A percentile compares a stretch with the other conserved stretches of the same genome.
phyloP scores from a whole-genome alignment of 2,329 filamentous ascomycete species.

The Phaeosphaeria sp. region DNA sequence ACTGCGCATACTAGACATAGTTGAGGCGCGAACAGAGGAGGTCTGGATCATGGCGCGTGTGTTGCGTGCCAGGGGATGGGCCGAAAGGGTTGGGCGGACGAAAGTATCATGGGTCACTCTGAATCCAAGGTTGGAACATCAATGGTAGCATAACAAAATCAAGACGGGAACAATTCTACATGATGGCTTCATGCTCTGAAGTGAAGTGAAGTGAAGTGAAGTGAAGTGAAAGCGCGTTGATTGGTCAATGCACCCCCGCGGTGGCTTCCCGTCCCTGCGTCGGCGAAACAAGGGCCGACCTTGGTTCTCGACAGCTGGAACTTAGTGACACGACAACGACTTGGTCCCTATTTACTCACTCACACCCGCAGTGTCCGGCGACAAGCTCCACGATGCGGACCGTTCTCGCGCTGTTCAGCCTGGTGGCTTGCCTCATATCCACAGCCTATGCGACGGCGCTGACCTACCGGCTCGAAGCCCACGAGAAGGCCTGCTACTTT shows the following conservation, averaged over 20 bases:
- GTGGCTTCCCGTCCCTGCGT: conserved; percentile 20
- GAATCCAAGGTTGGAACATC: not conserved
- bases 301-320: conserved; percentile 40
- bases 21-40: conserved; percentile 12
- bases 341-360: conserved; percentile 14
- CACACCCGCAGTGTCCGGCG: conserved; percentile 10
- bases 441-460: conserved; percentile 85
- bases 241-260: conserved; percentile 25
- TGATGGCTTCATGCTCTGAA: not conserved
- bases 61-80: not conserved
- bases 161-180: not conserved
- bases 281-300: conserved; percentile 32
- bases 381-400: conserved; percentile 42
- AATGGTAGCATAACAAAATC: not conserved
- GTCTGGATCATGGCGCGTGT: conserved; percentile 7
- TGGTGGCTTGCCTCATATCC: conserved; percentile 71
- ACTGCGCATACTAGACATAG: conserved; percentile 7
- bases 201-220: not conserved
- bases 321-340: conserved; percentile 14
- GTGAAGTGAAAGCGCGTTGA: not conserved
- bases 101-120: not conserved
- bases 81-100: not conserved
- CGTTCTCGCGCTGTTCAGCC: conserved; percentile 43
- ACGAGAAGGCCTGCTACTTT: conserved; percentile 97
- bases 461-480: conserved; percentile 87